Base-by-base conservation (phyloP, 2,329 filamentous ascomycete species). In the Calonectria honghensis region DNA sequence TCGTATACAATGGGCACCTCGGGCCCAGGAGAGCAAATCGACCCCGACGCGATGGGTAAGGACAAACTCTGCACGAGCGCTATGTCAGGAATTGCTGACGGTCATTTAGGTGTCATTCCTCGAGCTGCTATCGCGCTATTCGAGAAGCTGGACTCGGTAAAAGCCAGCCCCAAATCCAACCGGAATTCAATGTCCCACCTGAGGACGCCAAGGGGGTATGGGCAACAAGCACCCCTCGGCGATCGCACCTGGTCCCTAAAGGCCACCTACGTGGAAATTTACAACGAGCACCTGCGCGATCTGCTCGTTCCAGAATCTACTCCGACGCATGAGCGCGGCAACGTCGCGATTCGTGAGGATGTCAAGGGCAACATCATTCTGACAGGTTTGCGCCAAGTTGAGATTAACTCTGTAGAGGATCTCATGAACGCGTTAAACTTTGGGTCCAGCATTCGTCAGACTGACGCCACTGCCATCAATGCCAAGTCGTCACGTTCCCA, bases 1-100 rank as follows among this genome's bases (percentile, higher is more conserved):
- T 98, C 96, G 3, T 98, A 98, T 84, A 99, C 97, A 0, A 99
- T 99, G 97, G 97, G 97, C 72, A 99, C 97, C 0, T 96, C 96
- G 0, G 96, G 96, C 6, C 95, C 96, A 2, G 85, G 85, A 29
- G 96, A 98, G 81, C 94, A 97, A 82, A 89, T 88, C 32, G 90
- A 96, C 80, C 78, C 89, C 37, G 90, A 93, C 10, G 85, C 92
- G 37, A 97, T 96, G 94, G 96, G 95, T 97, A 90, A 85, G 94
- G 86, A 50, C 20, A 13, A 41, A 37, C 14, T 39, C 68, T 37
- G 39, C 10, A 13, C 24, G 54, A 63, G 24, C 14, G 16, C 45
- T 5, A 18, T 66, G 37, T 67, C 54, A 27, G n/a, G 52, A 68
- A 50, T 48, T 37, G 54, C 73, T 76, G 41, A 72, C 65, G 39